Conservation (phyloP, 2,329 filamentous ascomycete genomes). For the Paecilomyces sp. region DNA sequence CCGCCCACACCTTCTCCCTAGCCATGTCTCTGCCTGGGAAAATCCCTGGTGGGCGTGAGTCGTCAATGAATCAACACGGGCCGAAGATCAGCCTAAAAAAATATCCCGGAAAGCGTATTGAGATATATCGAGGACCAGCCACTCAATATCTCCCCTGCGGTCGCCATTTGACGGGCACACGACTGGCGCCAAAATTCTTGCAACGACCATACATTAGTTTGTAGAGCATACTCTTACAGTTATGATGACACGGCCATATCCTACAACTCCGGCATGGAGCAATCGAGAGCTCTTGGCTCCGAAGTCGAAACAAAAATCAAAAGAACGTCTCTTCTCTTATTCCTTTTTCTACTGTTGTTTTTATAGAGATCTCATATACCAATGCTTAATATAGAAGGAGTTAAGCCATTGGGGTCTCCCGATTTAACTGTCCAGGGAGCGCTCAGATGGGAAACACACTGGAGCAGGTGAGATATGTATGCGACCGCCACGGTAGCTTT, state of each 20-base stretch:
- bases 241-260: not conserved
- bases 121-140: not conserved
- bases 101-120: not conserved
- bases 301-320: too few species aligned
- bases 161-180: not conserved
- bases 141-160: not conserved
- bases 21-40: not conserved
- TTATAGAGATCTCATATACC: too few species aligned
- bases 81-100: not conserved
- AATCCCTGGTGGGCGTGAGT: not conserved
- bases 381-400: too few species aligned
- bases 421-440: too few species aligned
- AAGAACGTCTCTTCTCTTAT: too few species aligned
- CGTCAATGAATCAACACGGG: not conserved
- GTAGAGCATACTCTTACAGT: not conserved
- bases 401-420: too few species aligned
- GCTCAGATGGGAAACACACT: too few species aligned
- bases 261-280: too few species aligned
- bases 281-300: too few species aligned
- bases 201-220: not conserved
- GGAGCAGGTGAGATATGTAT: too few species aligned
- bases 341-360: too few species aligned
- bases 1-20: not conserved
- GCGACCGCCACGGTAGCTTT: too few species aligned
- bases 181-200: not conserved